These are phyloP conservation scores for Termitomyces sp. DNA, from an alignment of 768 basidiomycete genomes.

Conservation along the genomic window DNA sequence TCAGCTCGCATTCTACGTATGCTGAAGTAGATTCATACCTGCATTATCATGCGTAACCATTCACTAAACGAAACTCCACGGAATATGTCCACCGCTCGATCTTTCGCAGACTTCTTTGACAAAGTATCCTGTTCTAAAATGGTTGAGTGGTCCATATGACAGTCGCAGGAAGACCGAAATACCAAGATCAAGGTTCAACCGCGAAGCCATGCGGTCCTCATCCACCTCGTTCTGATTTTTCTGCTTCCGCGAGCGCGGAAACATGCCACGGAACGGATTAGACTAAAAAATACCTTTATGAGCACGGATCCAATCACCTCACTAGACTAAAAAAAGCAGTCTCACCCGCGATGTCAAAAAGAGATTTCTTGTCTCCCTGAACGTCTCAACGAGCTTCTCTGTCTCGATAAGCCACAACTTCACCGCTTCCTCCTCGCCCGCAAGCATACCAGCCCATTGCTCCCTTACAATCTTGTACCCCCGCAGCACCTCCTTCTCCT, in stretches of 20 bases:
- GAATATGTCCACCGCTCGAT: constrained; percentile 57
- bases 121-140: constrained; percentile 51
- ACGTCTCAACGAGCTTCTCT: constrained; percentile 82
- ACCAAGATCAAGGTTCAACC: constrained; percentile 77
- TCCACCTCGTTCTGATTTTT: constrained; percentile 44
- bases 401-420: constrained; percentile 81
- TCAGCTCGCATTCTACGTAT: neutral
- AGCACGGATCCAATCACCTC: neutral
- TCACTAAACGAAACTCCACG: constrained; percentile 78
- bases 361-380: constrained; percentile 79
- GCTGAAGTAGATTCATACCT: constrained; percentile 41
- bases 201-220: constrained; percentile 68
- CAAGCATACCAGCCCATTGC: constrained; percentile 53
- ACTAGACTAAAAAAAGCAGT: constrained; percentile 2
- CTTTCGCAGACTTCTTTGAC: constrained; percentile 40
- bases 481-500: constrained; percentile 57
- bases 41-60: constrained; percentile 83
- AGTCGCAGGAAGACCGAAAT: constrained; percentile 11
- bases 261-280: constrained; percentile 67
- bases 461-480: constrained; percentile 59
- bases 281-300: constrained; percentile 22
- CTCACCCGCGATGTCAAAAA: constrained; percentile 76
- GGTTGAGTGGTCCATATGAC: neutral
- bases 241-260: constrained; percentile 40
- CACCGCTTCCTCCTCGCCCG: constrained; percentile 40